Evolutionary conservation across 2,329 filamentous ascomycete genomes (phyloP), one percentile per base, ranked within the genome.

Genomic region (Ophiosphaerella narmari): DNA sequence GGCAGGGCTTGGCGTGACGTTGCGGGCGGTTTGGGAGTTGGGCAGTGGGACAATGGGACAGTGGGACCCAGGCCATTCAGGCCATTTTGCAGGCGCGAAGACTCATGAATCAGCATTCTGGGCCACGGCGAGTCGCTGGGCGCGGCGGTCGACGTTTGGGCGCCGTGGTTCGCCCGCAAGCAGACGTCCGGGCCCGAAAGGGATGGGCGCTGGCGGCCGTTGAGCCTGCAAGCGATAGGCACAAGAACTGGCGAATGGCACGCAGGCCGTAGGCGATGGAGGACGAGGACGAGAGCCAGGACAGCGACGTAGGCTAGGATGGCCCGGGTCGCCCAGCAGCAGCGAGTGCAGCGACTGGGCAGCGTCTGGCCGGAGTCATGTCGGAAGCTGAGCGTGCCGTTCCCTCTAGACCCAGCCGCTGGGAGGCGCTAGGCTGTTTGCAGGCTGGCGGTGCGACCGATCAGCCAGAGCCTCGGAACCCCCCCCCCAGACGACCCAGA

Each of bases 281-380:
- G 18, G 18, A 21, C 18, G 18, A 36, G 50, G 24, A 50, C 36
- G 38, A 51, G 49, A 18, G 52, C 48, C 52, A 55, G 57, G 50
- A 63, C 60, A 63, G 61, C 58, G 60, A 63, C 48, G 57, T 61
- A 50, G 26, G 56, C 60, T n/a, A n/a, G n/a, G n/a, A n/a, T n/a
- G n/a, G n/a, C n/a, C n/a, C n/a, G n/a, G n/a, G n/a, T n/a, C n/a
- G n/a, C n/a, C n/a, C n/a, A n/a, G n/a, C n/a, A 18, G 26, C 11
- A 29, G 11, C 39, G 35, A 44, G 44, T 52, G 55, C 47, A 55
- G 53, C 35, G 39, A 31, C 44, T 43, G 23, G 50, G 57, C 56
- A 45, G 37, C 45, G 44, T 36, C 36, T 36, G 13, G 38, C 29
- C 37, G 29, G 31, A 43, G 21, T 33, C 24, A n/a, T 18, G 47